Base-by-base conservation (phyloP, 176 grass and related monocot genomes). In the Cenchrus americanus region DNA sequence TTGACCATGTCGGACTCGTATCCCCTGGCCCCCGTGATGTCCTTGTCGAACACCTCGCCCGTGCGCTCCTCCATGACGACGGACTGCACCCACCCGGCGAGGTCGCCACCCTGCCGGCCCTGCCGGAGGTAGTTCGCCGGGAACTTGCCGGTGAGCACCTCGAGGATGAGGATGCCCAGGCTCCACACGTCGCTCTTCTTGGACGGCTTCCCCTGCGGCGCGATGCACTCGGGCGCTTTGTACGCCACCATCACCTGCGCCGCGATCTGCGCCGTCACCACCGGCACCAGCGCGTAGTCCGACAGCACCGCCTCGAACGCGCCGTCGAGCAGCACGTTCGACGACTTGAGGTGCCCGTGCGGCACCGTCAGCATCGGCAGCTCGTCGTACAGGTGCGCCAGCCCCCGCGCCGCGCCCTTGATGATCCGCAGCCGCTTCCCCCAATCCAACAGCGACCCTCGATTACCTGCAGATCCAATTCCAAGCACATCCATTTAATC, bases 181-280 rank as follows among this genome's bases (percentile, higher is more conserved):
- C 89, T 94, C 96, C 96, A 99, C 12, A 96, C 89, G 64, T 99
- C 96, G 69, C 93, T 99, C 91, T 99, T 99, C 67, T 94, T 99
- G 3, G 89, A 90, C 65, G 93, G 89, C 61, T 85, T 87, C 47
- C 89, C 91, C 1, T 83, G 26, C 73, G 89, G 49, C 19, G 71
- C 82, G 30, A 66, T 77, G 82, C 80, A 81, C 83, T 99, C 93
- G 18, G 93, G 96, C 51, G 91, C 89, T 80, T 90, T 87, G 83
- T 92, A 94, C 15, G 96, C 96, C 44, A 86, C 86, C 93, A 99
- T 96, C 76, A 88, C 72, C 61, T 96, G 91, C 10, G 69, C 83
- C 12, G 93, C 85, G 40, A 84, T 79, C 14, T 71, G 61, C 26
- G 90, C 48, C 81, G 94, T 99, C 63, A 94, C 82, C 48, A 99